phyloP scores from a whole-genome alignment of 805 yeast species.

The Candida krabiensis region DNA sequence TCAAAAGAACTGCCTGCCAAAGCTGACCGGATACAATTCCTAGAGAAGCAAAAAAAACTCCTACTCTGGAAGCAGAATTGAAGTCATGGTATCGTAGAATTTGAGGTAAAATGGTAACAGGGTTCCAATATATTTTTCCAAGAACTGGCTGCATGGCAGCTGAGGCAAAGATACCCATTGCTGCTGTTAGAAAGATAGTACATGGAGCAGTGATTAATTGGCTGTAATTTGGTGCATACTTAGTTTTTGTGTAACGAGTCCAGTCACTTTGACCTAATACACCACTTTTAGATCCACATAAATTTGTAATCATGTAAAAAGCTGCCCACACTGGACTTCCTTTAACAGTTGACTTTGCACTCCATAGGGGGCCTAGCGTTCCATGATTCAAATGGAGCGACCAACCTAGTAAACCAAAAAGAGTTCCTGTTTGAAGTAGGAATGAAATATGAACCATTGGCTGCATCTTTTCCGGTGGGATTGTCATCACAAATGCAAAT shows the following conservation, averaged over 20 bases:
- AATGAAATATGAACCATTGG: slow-evolving; percentile 25
- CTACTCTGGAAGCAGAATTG: slow-evolving; percentile 43
- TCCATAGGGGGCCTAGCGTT: slow-evolving; percentile 27
- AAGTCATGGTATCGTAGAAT: slow-evolving; percentile 35
- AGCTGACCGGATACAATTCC: slow-evolving; percentile 38
- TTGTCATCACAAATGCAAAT: slow-evolving; percentile 41
- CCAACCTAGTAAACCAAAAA: slow-evolving; percentile 26
- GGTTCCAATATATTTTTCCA: slow-evolving; percentile 52
- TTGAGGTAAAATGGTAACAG: slow-evolving; percentile 46
- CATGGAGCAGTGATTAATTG: slow-evolving; percentile 29
- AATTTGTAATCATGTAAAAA: slow-evolving; percentile 38
- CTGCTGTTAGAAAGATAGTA: slow-evolving; percentile 75
- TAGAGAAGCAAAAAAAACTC: slow-evolving; percentile 45
- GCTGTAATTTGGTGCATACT: slow-evolving; percentile 23
- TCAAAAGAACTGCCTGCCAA: slow-evolving; percentile 39
- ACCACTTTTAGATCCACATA: slow-evolving; percentile 41
- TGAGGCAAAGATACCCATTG: slow-evolving; percentile 52
- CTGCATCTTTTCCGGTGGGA: slow-evolving; percentile 34
- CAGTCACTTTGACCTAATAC: slow-evolving; percentile 44
- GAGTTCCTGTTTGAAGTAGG: slow-evolving; percentile 26
- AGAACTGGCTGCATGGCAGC: slow-evolving; percentile 54
- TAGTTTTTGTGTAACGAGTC: slow-evolving; percentile 35
- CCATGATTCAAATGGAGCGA: slow-evolving; percentile 34
- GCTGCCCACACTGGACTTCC: slow-evolving; percentile 39
- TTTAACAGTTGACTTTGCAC: slow-evolving; percentile 18